Evolutionary conservation across 2,329 filamentous ascomycete species (phyloP), one percentile per base, ranked within the genome.

Genomic region (Mollisia scopiformis): DNA sequence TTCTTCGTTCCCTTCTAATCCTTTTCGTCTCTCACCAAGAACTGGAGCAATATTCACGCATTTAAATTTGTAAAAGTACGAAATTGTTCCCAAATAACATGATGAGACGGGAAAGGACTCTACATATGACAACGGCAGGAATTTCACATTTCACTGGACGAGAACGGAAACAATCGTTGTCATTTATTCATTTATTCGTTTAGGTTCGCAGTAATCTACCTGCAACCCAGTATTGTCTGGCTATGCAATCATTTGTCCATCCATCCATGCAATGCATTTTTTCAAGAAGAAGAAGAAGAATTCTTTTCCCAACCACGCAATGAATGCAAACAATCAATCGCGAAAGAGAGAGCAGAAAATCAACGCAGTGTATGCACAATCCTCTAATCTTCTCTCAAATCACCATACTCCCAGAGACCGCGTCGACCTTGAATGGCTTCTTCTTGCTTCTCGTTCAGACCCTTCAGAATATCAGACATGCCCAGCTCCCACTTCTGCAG

Each of bases 351-450:
- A n/a, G n/a, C n/a, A n/a, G n/a, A n/a, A n/a, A n/a, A n/a, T n/a
- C 25, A 25, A 47, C 11, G n/a, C 23, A 47, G 23, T 25, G 21
- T 14, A 47, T 6, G 23, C 23, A 13, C 11, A 27, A 35, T 49
- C 39, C 19, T 54, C 43, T 87, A 93, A 73, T 96, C 92, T 80
- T 97, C 93, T 14, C 92, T 96, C 73, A 97, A 83, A 75, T 98
- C 95, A 69, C 95, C 95, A 77, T 98, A 99, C 84, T 99, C 95
- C 93, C 94, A 99, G 85, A 97, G 95, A 46, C 95, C 95, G 67
- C 87, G 82, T 64, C 93, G 86, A 59, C 88, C 87, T 58, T 85
- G 81, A 84, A 96, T 97, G 4, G 94, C 94, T 75, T 89, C 82
- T 35, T 84, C 82, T 80, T 96, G 89, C 55, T 89, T 85, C 75